Percentiles rank a stretch among this genome's conserved stretches.
Conservation (phyloP, 2,329 filamentous ascomycete species). For the Exserohilum turcica region DNA sequence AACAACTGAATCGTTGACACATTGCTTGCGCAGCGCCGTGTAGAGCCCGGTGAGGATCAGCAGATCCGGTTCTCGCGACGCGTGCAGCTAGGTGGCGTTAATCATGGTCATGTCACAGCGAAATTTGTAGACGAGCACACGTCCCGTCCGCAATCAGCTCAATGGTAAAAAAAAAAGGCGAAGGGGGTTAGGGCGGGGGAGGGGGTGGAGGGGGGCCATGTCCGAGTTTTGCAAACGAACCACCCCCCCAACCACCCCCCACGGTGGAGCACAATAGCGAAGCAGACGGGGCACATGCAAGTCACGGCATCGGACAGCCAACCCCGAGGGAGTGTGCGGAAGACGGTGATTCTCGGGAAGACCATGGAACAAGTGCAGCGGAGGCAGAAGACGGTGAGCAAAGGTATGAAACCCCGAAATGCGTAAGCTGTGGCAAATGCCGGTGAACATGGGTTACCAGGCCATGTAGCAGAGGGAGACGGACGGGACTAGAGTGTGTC, state of each 20-base stretch:
- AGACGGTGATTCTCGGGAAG: constrained; percentile 4
- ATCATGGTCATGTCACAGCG: background rate
- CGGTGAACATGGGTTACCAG: background rate
- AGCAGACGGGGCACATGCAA: background rate
- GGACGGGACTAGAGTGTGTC: too few species aligned
- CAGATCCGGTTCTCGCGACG: constrained; percentile 8
- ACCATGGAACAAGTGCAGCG: constrained; percentile 2
- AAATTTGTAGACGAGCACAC: background rate
- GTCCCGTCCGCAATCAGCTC: background rate
- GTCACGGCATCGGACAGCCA: constrained; percentile 1
- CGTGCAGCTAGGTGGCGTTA: background rate
- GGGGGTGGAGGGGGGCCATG: too few species aligned
- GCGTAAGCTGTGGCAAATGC: constrained; percentile 2
- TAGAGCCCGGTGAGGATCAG: constrained; percentile 4
- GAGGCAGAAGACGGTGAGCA: background rate
- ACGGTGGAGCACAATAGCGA: background rate
- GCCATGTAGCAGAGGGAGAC: background rate
- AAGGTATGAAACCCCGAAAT: constrained; percentile 3
- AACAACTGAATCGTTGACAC: background rate
- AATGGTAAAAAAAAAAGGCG: background rate
- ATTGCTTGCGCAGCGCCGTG: constrained; percentile 1
- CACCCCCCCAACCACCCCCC: background rate
- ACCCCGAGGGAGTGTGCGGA: background rate
- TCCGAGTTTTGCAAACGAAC: too few species aligned
- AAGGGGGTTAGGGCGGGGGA: background rate